These are phyloP conservation scores for Lasiodiplodia gonubiensis DNA, from an alignment of 2,329 filamentous ascomycete species.

Conservation along the genomic window DNA sequence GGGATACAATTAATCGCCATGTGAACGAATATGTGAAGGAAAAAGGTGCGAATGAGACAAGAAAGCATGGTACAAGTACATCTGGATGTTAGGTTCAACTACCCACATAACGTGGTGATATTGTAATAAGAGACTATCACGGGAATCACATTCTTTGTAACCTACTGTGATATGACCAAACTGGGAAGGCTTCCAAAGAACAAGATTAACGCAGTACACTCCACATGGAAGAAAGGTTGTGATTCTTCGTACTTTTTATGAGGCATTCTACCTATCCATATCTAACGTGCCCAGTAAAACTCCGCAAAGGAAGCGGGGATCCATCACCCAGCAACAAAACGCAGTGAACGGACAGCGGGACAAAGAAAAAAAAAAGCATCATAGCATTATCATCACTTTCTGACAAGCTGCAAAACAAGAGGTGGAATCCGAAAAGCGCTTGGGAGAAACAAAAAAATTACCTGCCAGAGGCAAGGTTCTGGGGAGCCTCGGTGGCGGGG, in stretches of 20 bases:
- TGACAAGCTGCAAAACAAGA: not conserved
- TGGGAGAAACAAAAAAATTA: not conserved
- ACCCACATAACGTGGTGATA: no score
- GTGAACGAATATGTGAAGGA: no score
- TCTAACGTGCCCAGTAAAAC: not conserved
- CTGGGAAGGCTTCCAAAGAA: no score
- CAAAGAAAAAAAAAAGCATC: not conserved
- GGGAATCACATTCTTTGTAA: no score
- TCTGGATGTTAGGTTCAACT: no score
- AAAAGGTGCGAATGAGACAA: no score
- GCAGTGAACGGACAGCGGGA: not conserved
- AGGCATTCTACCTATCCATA: not conserved
- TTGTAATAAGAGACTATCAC: no score
- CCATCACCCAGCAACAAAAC: not conserved
- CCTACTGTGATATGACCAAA: no score
- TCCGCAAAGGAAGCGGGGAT: not conserved
- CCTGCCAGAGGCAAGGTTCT: slow-evolving; percentile 50
- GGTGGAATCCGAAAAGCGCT: not conserved
- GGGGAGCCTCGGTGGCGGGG: slow-evolving; percentile 59
- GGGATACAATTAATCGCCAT: no score
- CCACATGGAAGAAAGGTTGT: not conserved
- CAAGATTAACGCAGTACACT: not conserved
- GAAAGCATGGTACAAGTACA: no score
- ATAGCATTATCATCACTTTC: not conserved
- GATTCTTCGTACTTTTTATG: not conserved